Evolutionary conservation across 306 rosid species (phyloP).

Genomic region (Ormosia semicastrata): DNA sequence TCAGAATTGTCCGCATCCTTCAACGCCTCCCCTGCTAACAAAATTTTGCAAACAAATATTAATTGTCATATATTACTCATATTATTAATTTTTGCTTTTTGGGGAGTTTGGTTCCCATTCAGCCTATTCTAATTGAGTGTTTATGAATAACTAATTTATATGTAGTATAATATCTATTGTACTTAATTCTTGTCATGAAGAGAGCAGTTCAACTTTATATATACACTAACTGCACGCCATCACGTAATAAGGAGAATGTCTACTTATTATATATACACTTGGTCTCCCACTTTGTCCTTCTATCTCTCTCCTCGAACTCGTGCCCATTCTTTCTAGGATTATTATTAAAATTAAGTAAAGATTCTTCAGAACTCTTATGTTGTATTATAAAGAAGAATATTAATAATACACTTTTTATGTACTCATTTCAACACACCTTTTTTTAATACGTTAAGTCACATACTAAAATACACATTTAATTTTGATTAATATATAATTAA

Average conservation of each 20-base stretch:
- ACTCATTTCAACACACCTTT: too few species aligned
- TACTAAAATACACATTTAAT: too few species aligned
- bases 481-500: too few species aligned
- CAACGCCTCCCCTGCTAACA: slow-evolving; percentile 66
- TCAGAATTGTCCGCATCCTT: slow-evolving; percentile 62
- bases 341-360: slow-evolving; percentile 1
- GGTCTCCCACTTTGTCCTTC: slow-evolving; percentile 26
- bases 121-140: slow-evolving; percentile 19
- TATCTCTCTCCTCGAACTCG: neutral
- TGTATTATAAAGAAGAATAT: too few species aligned
- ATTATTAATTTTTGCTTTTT: neutral
- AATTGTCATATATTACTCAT: neutral
- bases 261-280: slow-evolving; percentile 28
- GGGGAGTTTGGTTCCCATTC: neutral
- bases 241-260: slow-evolving; percentile 39
- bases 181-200: slow-evolving; percentile 12
- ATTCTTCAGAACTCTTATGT: slow-evolving; percentile 18
- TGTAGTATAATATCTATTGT: neutral
- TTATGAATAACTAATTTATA: neutral
- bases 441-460: too few species aligned
- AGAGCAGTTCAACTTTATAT: slow-evolving; percentile 20
- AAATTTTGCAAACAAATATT: neutral
- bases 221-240: slow-evolving; percentile 38
- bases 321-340: slow-evolving; percentile 23
- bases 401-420: too few species aligned